A percentile compares a stretch with the other conserved stretches of the same genome.
These are phyloP conservation scores for Dendrocalamus latiflorus DNA, from an alignment of 202 grass and related monocot species.

Conservation along the genomic window DNA sequence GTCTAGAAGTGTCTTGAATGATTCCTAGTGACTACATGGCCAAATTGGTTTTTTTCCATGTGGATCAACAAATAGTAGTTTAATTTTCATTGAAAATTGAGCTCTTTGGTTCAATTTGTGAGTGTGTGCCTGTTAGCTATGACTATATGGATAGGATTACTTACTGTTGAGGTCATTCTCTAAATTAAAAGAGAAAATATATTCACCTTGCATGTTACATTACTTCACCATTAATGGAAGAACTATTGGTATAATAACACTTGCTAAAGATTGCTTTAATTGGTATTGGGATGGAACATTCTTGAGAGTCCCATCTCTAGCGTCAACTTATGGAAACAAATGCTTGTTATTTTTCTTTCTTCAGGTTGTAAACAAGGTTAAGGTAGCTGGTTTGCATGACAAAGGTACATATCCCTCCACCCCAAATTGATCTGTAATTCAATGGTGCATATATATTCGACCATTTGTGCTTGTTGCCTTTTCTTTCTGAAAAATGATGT, in stretches of 20 bases:
- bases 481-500: not conserved
- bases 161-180: not conserved
- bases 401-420: conserved; percentile 48
- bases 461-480: not conserved
- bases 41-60: not conserved
- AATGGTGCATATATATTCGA: not conserved
- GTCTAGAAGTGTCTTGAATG: not conserved
- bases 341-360: conserved; percentile 7
- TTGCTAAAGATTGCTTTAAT: not conserved
- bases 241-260: not conserved
- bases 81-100: not conserved
- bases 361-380: conserved; percentile 77
- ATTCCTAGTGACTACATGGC: not conserved
- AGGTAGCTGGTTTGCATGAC: conserved; percentile 81
- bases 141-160: not conserved
- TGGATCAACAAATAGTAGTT: not conserved
- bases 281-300: not conserved
- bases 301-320: not conserved
- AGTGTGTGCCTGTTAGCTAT: not conserved
- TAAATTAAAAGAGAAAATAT: not conserved
- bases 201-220: not conserved
- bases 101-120: not conserved
- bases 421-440: not conserved
- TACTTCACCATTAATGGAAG: not conserved
- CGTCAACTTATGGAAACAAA: not conserved